Base-by-base conservation (phyloP, 1,139 yeast genomes). In the Debaryomyces fabryi region DNA sequence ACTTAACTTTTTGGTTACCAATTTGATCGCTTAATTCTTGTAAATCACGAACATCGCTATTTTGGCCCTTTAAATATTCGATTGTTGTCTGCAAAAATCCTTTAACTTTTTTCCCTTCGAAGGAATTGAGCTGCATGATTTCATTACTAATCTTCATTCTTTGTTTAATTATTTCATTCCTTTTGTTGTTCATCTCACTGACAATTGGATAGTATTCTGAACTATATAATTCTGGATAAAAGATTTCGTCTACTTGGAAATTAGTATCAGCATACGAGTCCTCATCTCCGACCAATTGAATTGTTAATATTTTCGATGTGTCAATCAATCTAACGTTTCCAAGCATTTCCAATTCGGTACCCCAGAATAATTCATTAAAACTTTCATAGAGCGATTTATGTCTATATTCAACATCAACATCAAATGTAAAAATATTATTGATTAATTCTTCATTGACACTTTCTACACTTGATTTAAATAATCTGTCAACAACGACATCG, bases 301-400 rank as follows among this genome's bases (percentile, higher is more conserved):
- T 51, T 0, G 76, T 68, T n/a, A 75, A 53, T 1, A 74, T 49
- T 2, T 71, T 69, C 2, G 74, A 68, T 13, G 72, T 54, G 5
- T 54, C 49, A 6, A 57, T 56, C 43, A 72, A 67, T 25, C 65
- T 54, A 38, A 72, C 61, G 29, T 55, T 56, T 6, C 76, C 76
- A 4, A 71, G 51, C 40, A 54, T 57, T 25, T 65, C 68, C 32
- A 62, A 61, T 39, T 67, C 70, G 27, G 48, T 55, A 18, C 62
- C 64, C 79, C 80, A 74, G 46, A 76, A 71, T 49, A 75, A 58
- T 37, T 59, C 65, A 53, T 68, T 67, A 44, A 76, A 62, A 0
- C 74, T 58, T 39, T 65, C 69, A 47, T 68, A 67, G 16, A 75
- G 54, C 18, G 58, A 60, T 2, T 56, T 18, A n/a, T 58, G 57